These are phyloP conservation scores for Apophysomyces ossiformis DNA, from an alignment of 371 early-diverging fungal genomes.

Conservation along the genomic window DNA sequence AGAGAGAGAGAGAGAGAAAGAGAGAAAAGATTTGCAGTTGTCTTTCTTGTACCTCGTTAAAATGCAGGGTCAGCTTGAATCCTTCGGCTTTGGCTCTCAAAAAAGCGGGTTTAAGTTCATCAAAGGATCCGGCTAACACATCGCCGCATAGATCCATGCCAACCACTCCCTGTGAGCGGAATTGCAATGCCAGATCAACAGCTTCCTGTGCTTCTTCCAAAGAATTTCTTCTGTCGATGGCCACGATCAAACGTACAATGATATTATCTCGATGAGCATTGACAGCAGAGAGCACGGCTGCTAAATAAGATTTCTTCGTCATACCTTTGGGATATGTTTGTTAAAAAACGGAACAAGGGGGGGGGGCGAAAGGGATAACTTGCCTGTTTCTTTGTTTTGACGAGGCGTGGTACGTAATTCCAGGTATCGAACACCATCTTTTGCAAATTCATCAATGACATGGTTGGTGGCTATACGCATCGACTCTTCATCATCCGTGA, in stretches of 20 bases:
- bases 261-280: conserved; percentile 43
- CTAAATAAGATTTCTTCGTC: conserved; percentile 63
- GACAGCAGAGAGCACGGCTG: conserved; percentile 45
- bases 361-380: background rate
- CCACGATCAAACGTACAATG: conserved; percentile 54
- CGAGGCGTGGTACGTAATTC: conserved; percentile 69
- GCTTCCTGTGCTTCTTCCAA: conserved; percentile 59
- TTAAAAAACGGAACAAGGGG: background rate
- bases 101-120: conserved; percentile 54
- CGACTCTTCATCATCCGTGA: conserved; percentile 56
- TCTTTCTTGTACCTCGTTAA: conserved; percentile 50
- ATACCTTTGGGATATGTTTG: conserved; percentile 32
- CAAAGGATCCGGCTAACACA: conserved; percentile 50
- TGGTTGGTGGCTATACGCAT: conserved; percentile 45
- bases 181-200: conserved; percentile 57
- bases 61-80: conserved; percentile 63
- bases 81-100: conserved; percentile 49
- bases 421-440: conserved; percentile 60
- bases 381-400: conserved; percentile 44
- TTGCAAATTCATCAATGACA: conserved; percentile 60
- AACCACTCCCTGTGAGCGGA: conserved; percentile 50
- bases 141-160: conserved; percentile 74
- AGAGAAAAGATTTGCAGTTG: background rate
- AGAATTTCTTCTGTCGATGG: conserved; percentile 60
- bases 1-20: background rate